Evolutionary conservation across 1,284 basidiomycete species (phyloP).

Genomic region (Ceratobasidium theobromae): DNA sequence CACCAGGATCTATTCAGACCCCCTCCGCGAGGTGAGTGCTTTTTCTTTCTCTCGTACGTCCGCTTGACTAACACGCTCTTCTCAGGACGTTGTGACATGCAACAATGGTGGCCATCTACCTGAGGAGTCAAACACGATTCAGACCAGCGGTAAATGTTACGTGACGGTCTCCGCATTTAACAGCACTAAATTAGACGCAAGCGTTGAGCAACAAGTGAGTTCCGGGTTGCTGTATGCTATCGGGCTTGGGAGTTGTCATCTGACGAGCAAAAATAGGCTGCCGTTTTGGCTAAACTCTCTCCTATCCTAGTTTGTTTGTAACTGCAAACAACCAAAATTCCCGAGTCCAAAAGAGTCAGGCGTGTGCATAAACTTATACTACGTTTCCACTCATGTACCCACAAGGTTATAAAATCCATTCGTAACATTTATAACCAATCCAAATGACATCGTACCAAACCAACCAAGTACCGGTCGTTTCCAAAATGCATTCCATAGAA

Average conservation of each 20-base stretch:
- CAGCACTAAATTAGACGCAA: constrained; percentile 19
- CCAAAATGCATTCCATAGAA: too few relatives aligned
- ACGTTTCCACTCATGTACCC: too few relatives aligned
- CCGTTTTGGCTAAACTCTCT: constrained; percentile 21
- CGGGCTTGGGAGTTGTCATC: too few relatives aligned
- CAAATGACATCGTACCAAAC: too few relatives aligned
- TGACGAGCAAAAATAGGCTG: neutral
- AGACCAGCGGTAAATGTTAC: constrained; percentile 8
- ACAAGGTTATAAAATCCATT: too few relatives aligned
- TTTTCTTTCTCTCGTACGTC: neutral
- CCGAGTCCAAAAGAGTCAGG: too few relatives aligned
- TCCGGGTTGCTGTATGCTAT: neutral
- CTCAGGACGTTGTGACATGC: constrained; percentile 23
- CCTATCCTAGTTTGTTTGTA: constrained; percentile 22
- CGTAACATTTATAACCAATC: too few relatives aligned
- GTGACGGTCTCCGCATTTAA: constrained; percentile 22
- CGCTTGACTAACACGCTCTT: neutral
- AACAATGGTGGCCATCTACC: constrained; percentile 13
- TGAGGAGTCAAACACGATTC: neutral
- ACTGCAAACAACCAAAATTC: too few relatives aligned
- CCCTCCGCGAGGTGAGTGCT: neutral
- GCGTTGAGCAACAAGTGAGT: constrained; percentile 11
- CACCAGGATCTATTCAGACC: constrained; percentile 44
- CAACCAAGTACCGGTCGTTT: too few relatives aligned
- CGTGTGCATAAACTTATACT: too few relatives aligned